Percentiles rank a stretch among this genome's conserved stretches.
These are phyloP conservation scores for Capsella bursapastoris DNA, from an alignment of 345 rosid species.

Conservation along the genomic window DNA sequence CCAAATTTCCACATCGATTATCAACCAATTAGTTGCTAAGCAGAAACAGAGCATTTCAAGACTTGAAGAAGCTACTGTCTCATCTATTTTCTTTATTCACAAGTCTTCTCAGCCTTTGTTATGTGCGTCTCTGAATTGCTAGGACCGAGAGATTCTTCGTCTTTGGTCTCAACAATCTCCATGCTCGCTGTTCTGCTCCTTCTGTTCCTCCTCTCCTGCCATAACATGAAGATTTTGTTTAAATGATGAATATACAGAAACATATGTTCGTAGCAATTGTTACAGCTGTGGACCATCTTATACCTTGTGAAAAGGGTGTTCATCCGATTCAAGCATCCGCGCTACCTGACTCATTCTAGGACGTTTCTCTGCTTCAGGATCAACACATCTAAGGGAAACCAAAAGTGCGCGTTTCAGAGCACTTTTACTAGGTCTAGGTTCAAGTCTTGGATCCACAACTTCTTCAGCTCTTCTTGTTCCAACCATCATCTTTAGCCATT, in stretches of 20 bases:
- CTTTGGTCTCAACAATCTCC: slow-evolving; percentile 78
- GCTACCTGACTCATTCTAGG: slow-evolving; percentile 94
- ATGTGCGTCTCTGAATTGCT: slow-evolving; percentile 49
- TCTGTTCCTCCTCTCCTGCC: slow-evolving; percentile 78
- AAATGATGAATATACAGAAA: not conserved
- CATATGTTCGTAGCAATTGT: not conserved
- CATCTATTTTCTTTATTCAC: slow-evolving; percentile 40
- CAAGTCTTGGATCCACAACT: slow-evolving; percentile 81
- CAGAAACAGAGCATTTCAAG: slow-evolving; percentile 18
- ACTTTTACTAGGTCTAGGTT: slow-evolving; percentile 71
- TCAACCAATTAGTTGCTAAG: slow-evolving; percentile 22
- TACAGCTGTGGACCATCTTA: slow-evolving; percentile 10
- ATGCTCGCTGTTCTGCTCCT: slow-evolving; percentile 69
- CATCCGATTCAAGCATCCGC: slow-evolving; percentile 88
- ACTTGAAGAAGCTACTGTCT: slow-evolving; percentile 16
- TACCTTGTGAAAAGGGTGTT: slow-evolving; percentile 86
- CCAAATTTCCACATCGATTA: not conserved
- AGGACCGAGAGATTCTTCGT: slow-evolving; percentile 40
- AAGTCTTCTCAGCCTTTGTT: slow-evolving; percentile 41
- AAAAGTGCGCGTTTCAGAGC: slow-evolving; percentile 79
- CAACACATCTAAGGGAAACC: slow-evolving; percentile 89
- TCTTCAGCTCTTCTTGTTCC: slow-evolving; percentile 94
- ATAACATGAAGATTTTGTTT: slow-evolving; percentile 21
- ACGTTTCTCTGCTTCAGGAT: slow-evolving; percentile 85
- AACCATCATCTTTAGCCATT: slow-evolving; percentile 97